Evolutionary conservation across 148 eudicot genomes (phyloP), one percentile per base, ranked within the genome.

Genomic region (Simmondsia chinensis): DNA sequence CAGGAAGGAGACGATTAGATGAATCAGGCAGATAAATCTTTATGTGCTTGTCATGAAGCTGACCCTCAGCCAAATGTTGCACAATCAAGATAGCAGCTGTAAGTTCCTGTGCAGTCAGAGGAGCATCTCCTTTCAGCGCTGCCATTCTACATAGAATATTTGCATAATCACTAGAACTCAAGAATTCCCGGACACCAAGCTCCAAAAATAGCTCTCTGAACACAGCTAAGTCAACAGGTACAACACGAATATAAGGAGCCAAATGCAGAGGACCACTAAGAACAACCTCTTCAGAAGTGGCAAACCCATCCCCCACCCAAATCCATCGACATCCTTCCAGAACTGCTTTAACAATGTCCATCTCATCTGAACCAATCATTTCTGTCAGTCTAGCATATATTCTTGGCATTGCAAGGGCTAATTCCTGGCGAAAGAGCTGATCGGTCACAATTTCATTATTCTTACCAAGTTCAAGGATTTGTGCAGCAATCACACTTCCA

Each of bases 281-380:
- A 54, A 86, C 99, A 46, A 91, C 99, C 68, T 91, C 99, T 48
- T 82, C 83, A 6, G 73, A 70, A 46, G 87, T 82, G 17, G 96
- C 95, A 63, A 86, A 91, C 22, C 99, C 99, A 73, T 91, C 99
- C 44, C 99, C 99, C 18, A 91, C 99, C 99, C 99, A 91, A 70
- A 91, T 80, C 99, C 99, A 91, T 44, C 96, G 71, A 56, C 77
- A 72, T 10, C 99, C 96, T 69, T 91, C 99, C 54, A 91, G 70
- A 71, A 91, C 77, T 45, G 82, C 99, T 64, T 77, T 91, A 27
- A 91, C 89, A 61, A 91, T 73, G 33, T 91, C 95, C 74, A 91
- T 86, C 65, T 91, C 99, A 61, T 91, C 99, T 2, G 89, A 63
- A 43, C 81, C 80, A 57, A 79, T 53, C 67, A 82, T 59, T 35